Evolutionary conservation across 768 basidiomycete genomes (phyloP).

Genomic region (Hydnum rufescens): DNA sequence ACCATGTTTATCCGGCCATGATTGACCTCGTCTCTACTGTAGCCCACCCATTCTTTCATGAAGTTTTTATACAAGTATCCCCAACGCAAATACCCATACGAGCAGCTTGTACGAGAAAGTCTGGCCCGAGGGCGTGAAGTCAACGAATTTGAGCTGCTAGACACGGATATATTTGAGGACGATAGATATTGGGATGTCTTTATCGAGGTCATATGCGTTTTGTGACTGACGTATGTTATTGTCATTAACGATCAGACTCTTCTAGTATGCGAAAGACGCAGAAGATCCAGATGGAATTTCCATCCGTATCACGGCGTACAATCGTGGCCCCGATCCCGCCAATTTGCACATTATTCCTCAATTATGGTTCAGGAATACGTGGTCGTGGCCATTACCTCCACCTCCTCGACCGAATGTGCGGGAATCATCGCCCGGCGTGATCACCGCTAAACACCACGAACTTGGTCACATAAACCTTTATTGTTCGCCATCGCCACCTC

Average conservation of each 20-base stretch:
- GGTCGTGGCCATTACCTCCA: conserved; percentile 63
- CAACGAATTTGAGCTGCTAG: conserved; percentile 80
- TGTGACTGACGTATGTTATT: not conserved
- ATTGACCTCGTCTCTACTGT: not conserved
- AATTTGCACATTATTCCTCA: conserved; percentile 90
- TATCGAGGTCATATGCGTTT: conserved; percentile 49
- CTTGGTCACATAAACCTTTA: conserved; percentile 67
- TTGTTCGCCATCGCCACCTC: conserved; percentile 81
- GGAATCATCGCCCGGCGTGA: conserved; percentile 30
- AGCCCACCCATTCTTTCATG: conserved; percentile 97
- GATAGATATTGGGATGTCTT: conserved; percentile 98
- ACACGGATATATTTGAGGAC: conserved; percentile 79
- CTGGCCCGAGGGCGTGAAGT: conserved; percentile 66
- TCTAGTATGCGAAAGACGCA: conserved; percentile 91
- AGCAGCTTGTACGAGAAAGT: conserved; percentile 77
- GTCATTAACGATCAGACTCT: not conserved
- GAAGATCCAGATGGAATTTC: conserved; percentile 75
- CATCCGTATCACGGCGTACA: conserved; percentile 89
- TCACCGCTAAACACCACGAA: conserved; percentile 52
- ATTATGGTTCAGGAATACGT: conserved; percentile 94
- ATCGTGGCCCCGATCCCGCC: conserved; percentile 87
- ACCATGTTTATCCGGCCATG: not conserved
- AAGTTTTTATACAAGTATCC: conserved; percentile 99
- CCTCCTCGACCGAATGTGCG: conserved; percentile 38
- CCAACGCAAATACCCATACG: conserved; percentile 81